Evolutionary conservation across 2,329 filamentous ascomycete genomes (phyloP), one percentile per base, ranked within the genome.

Genomic region (Onygena corvina): DNA sequence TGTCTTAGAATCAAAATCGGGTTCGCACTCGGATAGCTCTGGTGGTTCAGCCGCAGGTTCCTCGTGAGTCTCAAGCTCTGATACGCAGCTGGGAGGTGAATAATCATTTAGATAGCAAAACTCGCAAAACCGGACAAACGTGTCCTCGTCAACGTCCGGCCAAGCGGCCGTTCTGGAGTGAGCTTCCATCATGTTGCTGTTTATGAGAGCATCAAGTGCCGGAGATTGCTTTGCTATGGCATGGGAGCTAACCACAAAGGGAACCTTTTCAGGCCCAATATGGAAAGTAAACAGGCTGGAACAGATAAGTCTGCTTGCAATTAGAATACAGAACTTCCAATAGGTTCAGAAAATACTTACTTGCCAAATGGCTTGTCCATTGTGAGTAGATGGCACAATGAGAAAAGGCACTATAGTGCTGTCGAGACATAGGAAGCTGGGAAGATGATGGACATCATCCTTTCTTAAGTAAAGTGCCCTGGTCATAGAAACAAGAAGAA

Each of bases 101-200:
- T 46, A 46, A 4, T 46, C 27, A 9, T 33, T 9, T 1, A 20
- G 20, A 23, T 33, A 46, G 14, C 16, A 30, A n/a, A 31, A 46
- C 16, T 46, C 42, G 18, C 27, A 46, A 9, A 46, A 33, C 8
- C 42, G 42, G n/a, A 33, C 18, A 46, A 46, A 46, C 6, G 42
- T 46, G 21, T 46, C 42, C 12, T 30, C 27, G n/a, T 46, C 42
- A 7, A 46, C 42, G 21, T 46, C 42, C 12, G 25, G 27, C 42
- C 25, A 46, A 11, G 4, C 18, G 9, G 25, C 42, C 2, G 14
- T 30, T 14, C 14, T 23, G 9, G 30, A 46, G 8, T 46, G 14
- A 7, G 42, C 42, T 21, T 46, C 42, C 3, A 33, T 18, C 42
- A 46, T 46, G 16, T 33, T 46, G 25, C 27, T 21, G n/a, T 46